Conservation (phyloP, 768 basidiomycete species). For the Trametes coccinea region DNA sequence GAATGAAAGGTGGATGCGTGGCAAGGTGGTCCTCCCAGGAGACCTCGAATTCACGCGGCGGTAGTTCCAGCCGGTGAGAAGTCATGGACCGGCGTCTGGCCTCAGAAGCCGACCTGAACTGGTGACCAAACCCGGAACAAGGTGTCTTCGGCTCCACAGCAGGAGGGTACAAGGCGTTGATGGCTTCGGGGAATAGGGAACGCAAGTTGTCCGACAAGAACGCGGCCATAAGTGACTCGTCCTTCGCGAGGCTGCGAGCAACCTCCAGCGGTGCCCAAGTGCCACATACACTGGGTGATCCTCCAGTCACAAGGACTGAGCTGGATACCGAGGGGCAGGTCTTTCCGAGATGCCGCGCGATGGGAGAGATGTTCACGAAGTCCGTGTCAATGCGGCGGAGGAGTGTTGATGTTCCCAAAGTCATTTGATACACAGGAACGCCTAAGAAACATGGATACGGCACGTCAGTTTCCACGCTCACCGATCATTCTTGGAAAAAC, state of each 20-base stretch:
- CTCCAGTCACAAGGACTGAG: slow-evolving; percentile 52
- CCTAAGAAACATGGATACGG: slow-evolving; percentile 40
- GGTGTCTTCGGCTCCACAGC: slow-evolving; percentile 32
- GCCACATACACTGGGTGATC: slow-evolving; percentile 55
- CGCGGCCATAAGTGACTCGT: slow-evolving; percentile 49
- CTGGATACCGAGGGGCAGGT: slow-evolving; percentile 42
- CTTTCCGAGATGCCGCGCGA: slow-evolving; percentile 47
- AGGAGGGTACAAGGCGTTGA: slow-evolving; percentile 54
- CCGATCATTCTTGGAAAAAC: slow-evolving; percentile 22
- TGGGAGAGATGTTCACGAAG: slow-evolving; percentile 70
- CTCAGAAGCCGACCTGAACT: slow-evolving; percentile 54
- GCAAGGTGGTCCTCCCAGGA: slow-evolving; percentile 33
- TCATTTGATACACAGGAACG: slow-evolving; percentile 74
- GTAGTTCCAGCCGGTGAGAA: slow-evolving; percentile 27
- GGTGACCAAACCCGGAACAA: slow-evolving; percentile 51
- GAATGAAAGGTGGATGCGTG: slow-evolving; percentile 26
- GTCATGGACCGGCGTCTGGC: slow-evolving; percentile 35
- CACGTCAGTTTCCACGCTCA: slow-evolving; percentile 24
- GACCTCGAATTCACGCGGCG: slow-evolving; percentile 23
- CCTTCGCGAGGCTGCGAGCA: slow-evolving; percentile 53
- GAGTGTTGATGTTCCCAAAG: slow-evolving; percentile 53
- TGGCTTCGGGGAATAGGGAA: slow-evolving; percentile 60
- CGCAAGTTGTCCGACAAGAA: slow-evolving; percentile 66
- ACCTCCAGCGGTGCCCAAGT: slow-evolving; percentile 68
- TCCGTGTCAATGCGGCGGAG: slow-evolving; percentile 78